phyloP scores from a whole-genome alignment of 768 basidiomycete species.

The Trametes coccinea region DNA sequence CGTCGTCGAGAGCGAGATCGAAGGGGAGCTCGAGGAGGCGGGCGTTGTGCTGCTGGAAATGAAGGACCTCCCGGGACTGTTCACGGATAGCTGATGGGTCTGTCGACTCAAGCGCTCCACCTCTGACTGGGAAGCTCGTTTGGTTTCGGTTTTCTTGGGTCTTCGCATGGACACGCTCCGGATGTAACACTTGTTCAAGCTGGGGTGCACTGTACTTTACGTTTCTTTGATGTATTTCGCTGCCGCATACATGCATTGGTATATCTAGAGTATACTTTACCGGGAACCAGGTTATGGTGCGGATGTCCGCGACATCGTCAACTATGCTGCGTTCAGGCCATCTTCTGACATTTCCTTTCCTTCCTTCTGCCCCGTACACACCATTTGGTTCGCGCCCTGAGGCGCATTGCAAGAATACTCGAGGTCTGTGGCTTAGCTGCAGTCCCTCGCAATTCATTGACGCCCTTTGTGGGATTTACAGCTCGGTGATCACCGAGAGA shows the following conservation, averaged over 20 bases:
- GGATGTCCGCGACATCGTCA: too few relatives aligned
- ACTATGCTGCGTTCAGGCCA: too few relatives aligned
- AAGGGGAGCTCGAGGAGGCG: conserved; percentile 67
- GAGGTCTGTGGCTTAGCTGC: too few relatives aligned
- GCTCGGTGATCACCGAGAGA: too few relatives aligned
- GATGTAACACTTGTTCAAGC: not conserved
- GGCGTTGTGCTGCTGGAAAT: conserved; percentile 67
- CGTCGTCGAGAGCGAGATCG: conserved; percentile 58
- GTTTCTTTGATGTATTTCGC: not conserved
- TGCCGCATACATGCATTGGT: not conserved
- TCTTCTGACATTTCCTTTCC: too few relatives aligned
- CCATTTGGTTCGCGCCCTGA: too few relatives aligned
- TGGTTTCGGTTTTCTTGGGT: not conserved
- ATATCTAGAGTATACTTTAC: not conserved
- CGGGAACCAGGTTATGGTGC: too few relatives aligned
- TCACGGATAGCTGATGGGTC: conserved; percentile 48
- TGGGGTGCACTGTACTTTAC: not conserved
- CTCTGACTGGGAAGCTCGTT: not conserved
- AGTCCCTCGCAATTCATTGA: too few relatives aligned
- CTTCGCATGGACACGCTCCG: not conserved
- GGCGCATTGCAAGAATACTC: too few relatives aligned
- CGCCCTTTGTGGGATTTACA: too few relatives aligned
- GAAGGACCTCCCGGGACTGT: conserved; percentile 61
- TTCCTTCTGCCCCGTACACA: too few relatives aligned
- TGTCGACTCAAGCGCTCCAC: too few relatives aligned